Evolutionary conservation across 139 green algal genomes (phyloP).

Genomic region (Desmodesmus armatus): DNA sequence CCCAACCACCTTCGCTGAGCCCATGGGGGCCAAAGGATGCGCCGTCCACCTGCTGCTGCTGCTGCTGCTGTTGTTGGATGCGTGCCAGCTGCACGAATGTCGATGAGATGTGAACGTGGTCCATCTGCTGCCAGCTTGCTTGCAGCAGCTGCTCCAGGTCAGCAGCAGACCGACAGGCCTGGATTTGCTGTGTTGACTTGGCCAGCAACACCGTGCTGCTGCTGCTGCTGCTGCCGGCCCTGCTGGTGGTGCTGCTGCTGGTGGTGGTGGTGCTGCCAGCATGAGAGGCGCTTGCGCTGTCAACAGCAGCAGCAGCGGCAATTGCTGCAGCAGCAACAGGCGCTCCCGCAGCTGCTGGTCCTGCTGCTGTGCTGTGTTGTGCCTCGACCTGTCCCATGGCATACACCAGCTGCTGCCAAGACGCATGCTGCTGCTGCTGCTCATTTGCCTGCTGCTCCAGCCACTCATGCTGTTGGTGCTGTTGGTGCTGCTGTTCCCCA

Average conservation of each 20-base stretch:
- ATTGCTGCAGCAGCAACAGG: background rate
- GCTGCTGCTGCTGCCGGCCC: constrained; percentile 12
- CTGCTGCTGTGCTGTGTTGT: background rate
- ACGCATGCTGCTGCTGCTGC: background rate
- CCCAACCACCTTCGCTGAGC: background rate
- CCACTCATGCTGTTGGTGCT: too few species aligned
- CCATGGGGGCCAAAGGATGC: background rate
- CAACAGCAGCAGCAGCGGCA: too few species aligned
- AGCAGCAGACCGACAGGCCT: background rate
- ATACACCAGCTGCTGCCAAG: background rate
- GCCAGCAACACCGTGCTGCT: too few species aligned
- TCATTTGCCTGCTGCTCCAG: too few species aligned
- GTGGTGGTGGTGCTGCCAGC: background rate
- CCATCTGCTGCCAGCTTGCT: constrained; percentile 5
- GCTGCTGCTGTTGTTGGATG: constrained; percentile 16
- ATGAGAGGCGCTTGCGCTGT: too few species aligned
- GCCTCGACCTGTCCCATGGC: background rate
- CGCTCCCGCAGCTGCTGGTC: constrained; percentile 25
- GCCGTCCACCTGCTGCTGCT: constrained; percentile 9
- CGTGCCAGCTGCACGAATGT: constrained; percentile 47
- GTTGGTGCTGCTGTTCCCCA: too few species aligned
- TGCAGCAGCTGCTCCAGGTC: constrained; percentile 35
- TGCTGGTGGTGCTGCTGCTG: background rate
- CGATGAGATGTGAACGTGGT: constrained; percentile 47
- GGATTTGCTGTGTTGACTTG: constrained; percentile 23